phyloP scores from a whole-genome alignment of 2,329 filamentous ascomycete species.

The Exserohilum turcica region DNA sequence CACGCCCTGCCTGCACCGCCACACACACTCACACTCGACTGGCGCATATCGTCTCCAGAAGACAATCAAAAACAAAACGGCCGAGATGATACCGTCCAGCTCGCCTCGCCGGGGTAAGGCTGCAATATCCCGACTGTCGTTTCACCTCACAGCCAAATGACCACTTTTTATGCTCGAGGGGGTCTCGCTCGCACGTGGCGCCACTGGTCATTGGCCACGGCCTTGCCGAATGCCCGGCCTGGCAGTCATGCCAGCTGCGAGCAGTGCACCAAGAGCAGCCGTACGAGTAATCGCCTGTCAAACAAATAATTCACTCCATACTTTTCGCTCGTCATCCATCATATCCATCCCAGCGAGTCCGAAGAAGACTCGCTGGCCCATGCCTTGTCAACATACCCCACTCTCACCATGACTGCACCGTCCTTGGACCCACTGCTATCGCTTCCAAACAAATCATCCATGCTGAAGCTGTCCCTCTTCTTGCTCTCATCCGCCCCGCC shows the following conservation, averaged over 20 bases:
- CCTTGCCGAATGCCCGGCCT: conserved; percentile 3
- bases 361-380: no score
- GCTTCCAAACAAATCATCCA: neutral
- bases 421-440: neutral
- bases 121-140: conserved; percentile 8
- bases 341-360: no score
- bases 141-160: conserved; percentile 7
- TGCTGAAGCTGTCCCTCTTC: neutral
- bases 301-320: no score
- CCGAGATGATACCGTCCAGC: neutral
- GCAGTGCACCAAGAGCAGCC: neutral
- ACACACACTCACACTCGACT: no score
- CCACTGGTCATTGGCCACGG: neutral
- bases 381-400: no score
- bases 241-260: neutral
- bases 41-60: no score
- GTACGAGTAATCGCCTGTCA: neutral
- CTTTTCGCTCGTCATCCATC: neutral
- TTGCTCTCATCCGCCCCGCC: neutral
- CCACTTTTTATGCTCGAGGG: conserved; percentile 11
- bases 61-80: no score
- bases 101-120: conserved; percentile 1
- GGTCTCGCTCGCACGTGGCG: neutral
- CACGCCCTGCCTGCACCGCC: conserved; percentile 1
- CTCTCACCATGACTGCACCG: neutral